Evolutionary conservation across 495 filamentous ascomycete species (phyloP), one percentile per base, ranked within the genome.

Genomic region (Cudoniella acicularis): DNA sequence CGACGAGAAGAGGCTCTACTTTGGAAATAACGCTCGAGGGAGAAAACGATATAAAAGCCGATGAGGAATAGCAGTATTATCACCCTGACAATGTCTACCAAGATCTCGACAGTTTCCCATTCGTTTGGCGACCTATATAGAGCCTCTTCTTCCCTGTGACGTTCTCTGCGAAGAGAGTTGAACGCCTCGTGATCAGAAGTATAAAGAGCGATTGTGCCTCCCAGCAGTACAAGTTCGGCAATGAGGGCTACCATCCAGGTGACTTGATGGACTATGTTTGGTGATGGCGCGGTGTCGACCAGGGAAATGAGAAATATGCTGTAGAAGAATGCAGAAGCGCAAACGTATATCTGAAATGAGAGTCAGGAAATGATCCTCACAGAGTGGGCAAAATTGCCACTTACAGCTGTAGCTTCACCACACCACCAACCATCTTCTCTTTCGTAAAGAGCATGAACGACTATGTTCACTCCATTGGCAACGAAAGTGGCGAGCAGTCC

Each of bases 401-500:
- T 74, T 85, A 98, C 93, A 69, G 88, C 87, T 55, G 85, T 81
- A 25, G 88, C 77, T 72, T 96, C 84, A 24, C 90, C 90, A 68
- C 90, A 94, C 94, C 92, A 97, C 92, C 92, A 97, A 42, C 83
- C 77, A 62, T 88, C 77, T 24, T 87, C 76, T 51, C 79, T 77
- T 54, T 79, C 73, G 16, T 79, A 62, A 56, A 96, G 75, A 58
- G 91, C 88, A 78, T 92, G 94, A 54, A 82, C 56, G 47, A 94
- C 83, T 63, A 95, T 86, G 65, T 89, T 85, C 49, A 76, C 77
- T 42, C 87, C 83, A 73, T 91, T 90, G 47, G 75, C 88, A 48
- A 92, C 69, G 54, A 94, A 89, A 16, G 89, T 90, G 54, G 87
- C 64, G 24, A 91, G 77, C 3, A 89, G 73, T 8, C 75, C 79